Conservation (phyloP, 345 rosid genomes). For the Jatropha curcas region DNA sequence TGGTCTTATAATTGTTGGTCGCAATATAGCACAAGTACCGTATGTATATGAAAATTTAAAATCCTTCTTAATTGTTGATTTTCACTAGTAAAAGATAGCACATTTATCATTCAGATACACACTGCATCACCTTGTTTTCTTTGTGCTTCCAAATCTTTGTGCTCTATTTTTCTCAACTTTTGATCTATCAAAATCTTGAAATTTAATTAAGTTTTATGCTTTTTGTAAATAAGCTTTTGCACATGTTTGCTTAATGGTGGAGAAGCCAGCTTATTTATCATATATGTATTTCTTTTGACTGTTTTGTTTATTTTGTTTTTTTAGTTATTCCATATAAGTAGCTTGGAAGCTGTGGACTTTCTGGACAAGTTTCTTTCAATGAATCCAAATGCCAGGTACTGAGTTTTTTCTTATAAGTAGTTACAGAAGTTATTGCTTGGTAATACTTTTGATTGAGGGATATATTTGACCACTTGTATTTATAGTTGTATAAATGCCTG, state of each 20-base stretch:
- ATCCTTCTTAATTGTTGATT: neutral
- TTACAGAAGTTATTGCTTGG: neutral
- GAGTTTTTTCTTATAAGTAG: neutral
- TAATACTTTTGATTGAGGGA: neutral
- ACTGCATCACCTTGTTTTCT: neutral
- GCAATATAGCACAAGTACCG: neutral
- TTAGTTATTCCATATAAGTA: slow-evolving; percentile 76
- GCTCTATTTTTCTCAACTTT: too few relatives aligned
- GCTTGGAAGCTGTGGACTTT: slow-evolving; percentile 72
- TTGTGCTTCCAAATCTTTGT: neutral
- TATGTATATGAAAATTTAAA: neutral
- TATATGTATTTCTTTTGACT: slow-evolving; percentile 2
- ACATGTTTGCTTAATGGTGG: neutral
- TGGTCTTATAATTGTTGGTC: neutral
- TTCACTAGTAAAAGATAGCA: neutral
- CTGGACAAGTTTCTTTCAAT: slow-evolving; percentile 78
- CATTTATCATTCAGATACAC: neutral
- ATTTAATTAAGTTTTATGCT: neutral
- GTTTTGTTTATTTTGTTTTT: slow-evolving; percentile 26
- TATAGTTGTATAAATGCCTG: neutral
- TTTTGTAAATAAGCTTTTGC: neutral
- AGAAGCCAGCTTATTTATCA: neutral
- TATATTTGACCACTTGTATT: neutral
- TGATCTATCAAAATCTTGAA: neutral
- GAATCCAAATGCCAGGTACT: slow-evolving; percentile 86